A percentile compares a stretch with the other conserved stretches of the same genome.
Evolutionary conservation across 495 filamentous ascomycete species (phyloP).

Genomic region (Aspergillus homomorphus): DNA sequence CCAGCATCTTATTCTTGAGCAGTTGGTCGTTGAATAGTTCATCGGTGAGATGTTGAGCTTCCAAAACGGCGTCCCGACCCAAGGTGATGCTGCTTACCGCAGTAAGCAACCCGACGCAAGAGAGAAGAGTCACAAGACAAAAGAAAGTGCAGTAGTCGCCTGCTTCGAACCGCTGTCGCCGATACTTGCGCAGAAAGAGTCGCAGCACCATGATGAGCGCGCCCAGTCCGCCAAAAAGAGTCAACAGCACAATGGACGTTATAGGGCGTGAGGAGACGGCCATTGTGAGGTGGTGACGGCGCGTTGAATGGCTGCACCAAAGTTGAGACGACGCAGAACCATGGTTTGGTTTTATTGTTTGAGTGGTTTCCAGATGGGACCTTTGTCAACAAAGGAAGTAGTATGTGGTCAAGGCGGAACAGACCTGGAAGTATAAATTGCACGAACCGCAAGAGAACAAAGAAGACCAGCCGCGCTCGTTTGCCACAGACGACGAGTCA

Average conservation of each 20-base stretch:
- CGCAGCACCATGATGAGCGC: not conserved
- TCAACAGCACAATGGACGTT: not conserved
- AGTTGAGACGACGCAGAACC: not conserved
- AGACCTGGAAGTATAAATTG: not conserved
- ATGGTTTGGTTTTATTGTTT: not conserved
- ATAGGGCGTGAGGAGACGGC: not conserved
- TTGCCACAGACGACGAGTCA: not conserved
- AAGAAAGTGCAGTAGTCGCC: conserved; percentile 1
- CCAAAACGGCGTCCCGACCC: too few relatives aligned
- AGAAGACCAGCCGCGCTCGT: not conserved
- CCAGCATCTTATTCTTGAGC: not conserved
- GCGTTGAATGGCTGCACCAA: not conserved
- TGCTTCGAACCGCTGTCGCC: not conserved
- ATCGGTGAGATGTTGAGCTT: not conserved
- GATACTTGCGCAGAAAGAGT: not conserved
- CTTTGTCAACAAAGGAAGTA: not conserved
- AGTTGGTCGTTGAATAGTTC: not conserved
- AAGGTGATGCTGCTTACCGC: not conserved
- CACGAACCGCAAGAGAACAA: not conserved
- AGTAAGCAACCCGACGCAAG: not conserved
- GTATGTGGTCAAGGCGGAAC: not conserved
- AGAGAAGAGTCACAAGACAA: not conserved
- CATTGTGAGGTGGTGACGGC: not conserved
- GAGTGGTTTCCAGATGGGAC: not conserved
- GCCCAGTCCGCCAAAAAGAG: not conserved